These are phyloP conservation scores for Fraxinus velutina DNA, from an alignment of 305 asterid genomes.

Conservation along the genomic window DNA sequence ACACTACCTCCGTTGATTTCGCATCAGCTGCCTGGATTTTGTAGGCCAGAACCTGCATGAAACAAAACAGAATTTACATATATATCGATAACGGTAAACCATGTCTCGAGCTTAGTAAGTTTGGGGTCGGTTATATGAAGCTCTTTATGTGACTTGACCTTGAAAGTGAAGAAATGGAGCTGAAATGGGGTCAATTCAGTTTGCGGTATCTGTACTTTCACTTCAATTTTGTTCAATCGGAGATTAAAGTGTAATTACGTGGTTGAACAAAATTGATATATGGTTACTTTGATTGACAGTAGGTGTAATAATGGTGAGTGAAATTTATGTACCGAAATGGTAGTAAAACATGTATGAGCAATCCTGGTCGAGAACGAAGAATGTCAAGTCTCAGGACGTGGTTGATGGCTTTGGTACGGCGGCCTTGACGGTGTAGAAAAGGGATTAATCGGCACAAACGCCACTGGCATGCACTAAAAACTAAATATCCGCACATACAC, in stretches of 20 bases:
- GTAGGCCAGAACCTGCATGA: slow-evolving; percentile 64
- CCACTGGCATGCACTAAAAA: slow-evolving; percentile 80
- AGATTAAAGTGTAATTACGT: too few species aligned
- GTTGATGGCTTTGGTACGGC: slow-evolving; percentile 72
- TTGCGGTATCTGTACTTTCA: too few species aligned
- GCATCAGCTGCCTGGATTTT: slow-evolving; percentile 72
- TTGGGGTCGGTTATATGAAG: not conserved
- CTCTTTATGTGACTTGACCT: not conserved
- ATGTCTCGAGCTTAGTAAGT: not conserved
- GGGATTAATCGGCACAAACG: slow-evolving; percentile 86
- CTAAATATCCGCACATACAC: slow-evolving; percentile 34
- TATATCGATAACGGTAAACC: too few species aligned
- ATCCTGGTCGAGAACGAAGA: slow-evolving; percentile 92
- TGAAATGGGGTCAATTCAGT: not conserved
- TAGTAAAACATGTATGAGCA: not conserved
- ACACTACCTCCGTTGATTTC: slow-evolving; percentile 67
- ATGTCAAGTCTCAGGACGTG: slow-evolving; percentile 73
- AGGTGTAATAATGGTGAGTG: not conserved
- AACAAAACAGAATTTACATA: not conserved
- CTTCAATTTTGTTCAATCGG: too few species aligned
- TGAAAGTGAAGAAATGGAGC: not conserved
- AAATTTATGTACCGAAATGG: too few species aligned
- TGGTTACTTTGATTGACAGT: too few species aligned
- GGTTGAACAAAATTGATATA: not conserved
- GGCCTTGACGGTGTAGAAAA: slow-evolving; percentile 69